Evolutionary conservation across 257 asterid species (phyloP).

Genomic region (Mentha longifolia): DNA sequence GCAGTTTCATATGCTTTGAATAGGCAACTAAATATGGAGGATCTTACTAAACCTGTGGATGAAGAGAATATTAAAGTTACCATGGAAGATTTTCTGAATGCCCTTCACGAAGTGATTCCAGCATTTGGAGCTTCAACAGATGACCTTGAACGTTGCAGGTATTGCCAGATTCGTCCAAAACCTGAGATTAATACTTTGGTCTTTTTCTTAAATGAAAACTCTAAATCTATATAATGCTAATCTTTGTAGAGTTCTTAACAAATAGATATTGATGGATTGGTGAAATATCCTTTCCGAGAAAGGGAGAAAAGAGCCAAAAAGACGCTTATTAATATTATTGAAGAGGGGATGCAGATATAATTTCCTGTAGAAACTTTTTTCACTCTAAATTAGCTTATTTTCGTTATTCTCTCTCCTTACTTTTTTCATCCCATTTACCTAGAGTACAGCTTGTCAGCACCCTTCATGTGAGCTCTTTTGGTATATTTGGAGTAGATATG

Average conservation of each 20-base stretch:
- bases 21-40: constrained; percentile 87
- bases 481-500: not conserved
- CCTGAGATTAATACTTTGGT: not conserved
- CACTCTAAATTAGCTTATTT: not conserved
- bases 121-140: constrained; percentile 99
- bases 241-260: not conserved
- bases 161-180: constrained; percentile 32
- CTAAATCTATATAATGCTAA: constrained; percentile 13
- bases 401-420: not conserved
- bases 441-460: not conserved
- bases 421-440: not conserved
- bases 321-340: not conserved
- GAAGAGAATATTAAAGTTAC: constrained; percentile 93
- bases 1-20: constrained; percentile 98
- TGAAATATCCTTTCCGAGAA: not conserved
- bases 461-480: not conserved
- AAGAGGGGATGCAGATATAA: not conserved
- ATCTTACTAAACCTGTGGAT: constrained; percentile 90
- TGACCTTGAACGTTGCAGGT: constrained; percentile 99
- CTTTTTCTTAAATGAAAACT: not conserved
- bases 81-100: constrained; percentile 87
- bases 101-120: constrained; percentile 82
- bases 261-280: not conserved
- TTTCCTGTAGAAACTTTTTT: not conserved
- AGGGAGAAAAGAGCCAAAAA: not conserved